These are phyloP conservation scores for Blakeslea trispora DNA, from an alignment of 371 early-diverging fungal genomes.

Conservation along the genomic window DNA sequence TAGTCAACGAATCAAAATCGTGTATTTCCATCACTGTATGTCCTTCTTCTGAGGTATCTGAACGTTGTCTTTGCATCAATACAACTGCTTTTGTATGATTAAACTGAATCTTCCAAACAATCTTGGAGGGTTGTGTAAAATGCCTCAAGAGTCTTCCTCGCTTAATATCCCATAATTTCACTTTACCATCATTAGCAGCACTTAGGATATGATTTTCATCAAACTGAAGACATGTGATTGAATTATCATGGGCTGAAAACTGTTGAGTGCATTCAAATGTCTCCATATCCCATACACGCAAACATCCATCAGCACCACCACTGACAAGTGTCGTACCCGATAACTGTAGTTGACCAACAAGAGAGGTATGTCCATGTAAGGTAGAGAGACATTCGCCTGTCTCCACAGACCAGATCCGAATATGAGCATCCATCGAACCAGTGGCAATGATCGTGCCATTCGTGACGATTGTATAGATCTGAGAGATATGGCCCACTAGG, in stretches of 20 bases:
- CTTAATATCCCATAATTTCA: slow-evolving; percentile 84
- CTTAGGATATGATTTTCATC: slow-evolving; percentile 79
- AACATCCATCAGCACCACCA: slow-evolving; percentile 85
- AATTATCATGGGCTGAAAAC: slow-evolving; percentile 78
- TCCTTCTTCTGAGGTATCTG: slow-evolving; percentile 28
- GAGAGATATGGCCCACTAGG: slow-evolving; percentile 67
- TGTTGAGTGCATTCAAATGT: slow-evolving; percentile 66
- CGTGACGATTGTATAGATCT: slow-evolving; percentile 70
- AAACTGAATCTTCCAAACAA: slow-evolving; percentile 68
- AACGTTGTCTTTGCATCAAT: slow-evolving; percentile 51
- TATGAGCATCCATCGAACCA: slow-evolving; percentile 77
- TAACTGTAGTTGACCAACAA: slow-evolving; percentile 85
- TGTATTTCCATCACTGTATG: slow-evolving; percentile 56
- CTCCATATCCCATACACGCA: slow-evolving; percentile 85
- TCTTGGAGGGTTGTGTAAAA: slow-evolving; percentile 60
- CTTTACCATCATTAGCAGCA: slow-evolving; percentile 84
- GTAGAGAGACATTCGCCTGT: slow-evolving; percentile 60
- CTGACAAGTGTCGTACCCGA: slow-evolving; percentile 71
- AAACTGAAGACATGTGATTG: slow-evolving; percentile 87
- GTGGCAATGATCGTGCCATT: slow-evolving; percentile 68
- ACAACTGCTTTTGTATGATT: slow-evolving; percentile 65
- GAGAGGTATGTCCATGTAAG: slow-evolving; percentile 79
- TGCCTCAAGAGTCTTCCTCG: slow-evolving; percentile 71
- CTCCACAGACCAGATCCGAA: slow-evolving; percentile 69
- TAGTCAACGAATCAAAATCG: slow-evolving; percentile 36